phyloP scores from a whole-genome alignment of 2,329 filamentous ascomycete genomes.

The Sporothrix globosa region DNA sequence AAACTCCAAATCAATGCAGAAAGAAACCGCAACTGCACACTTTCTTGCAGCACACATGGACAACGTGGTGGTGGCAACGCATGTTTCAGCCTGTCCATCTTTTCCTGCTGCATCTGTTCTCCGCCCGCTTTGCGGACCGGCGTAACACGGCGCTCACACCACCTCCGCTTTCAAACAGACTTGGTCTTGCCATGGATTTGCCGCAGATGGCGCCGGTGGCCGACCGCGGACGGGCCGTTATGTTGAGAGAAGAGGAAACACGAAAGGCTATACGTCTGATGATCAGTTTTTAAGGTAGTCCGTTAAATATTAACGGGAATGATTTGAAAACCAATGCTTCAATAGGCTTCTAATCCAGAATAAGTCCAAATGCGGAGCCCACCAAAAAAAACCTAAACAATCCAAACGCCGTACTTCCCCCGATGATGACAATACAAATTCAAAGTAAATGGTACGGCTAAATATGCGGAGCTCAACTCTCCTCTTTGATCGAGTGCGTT shows the following conservation, averaged over 20 bases:
- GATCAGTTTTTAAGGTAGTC: background rate
- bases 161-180: background rate
- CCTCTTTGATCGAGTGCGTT: conserved; percentile 31
- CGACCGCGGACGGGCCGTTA: background rate
- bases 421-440: background rate
- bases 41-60: background rate
- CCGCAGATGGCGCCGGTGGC: background rate
- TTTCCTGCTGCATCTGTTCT: background rate
- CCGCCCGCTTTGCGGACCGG: background rate
- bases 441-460: background rate
- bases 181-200: background rate
- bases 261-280: background rate
- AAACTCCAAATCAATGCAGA: conserved; percentile 5
- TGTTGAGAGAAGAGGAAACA: background rate
- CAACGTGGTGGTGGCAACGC: conserved; percentile 11
- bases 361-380: background rate
- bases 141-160: background rate
- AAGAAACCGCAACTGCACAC: background rate
- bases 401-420: background rate
- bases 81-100: conserved; percentile 13
- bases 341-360: background rate
- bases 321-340: background rate
- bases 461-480: background rate
- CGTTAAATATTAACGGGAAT: background rate
- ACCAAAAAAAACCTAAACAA: background rate